These are phyloP conservation scores for Penicillium sumatraense DNA, from an alignment of 2,329 filamentous ascomycete species.

Conservation along the genomic window DNA sequence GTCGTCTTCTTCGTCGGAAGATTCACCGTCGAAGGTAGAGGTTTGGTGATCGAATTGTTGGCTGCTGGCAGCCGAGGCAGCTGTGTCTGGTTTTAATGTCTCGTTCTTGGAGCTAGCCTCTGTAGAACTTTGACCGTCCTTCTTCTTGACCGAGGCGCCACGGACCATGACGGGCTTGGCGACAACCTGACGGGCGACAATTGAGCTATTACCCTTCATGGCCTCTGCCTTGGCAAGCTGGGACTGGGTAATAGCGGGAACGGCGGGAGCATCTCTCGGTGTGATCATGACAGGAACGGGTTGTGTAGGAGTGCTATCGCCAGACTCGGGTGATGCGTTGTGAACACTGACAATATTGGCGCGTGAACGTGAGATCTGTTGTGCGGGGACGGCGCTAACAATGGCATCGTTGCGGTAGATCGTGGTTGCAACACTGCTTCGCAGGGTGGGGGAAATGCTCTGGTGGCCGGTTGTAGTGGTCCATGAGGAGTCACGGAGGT, in stretches of 20 bases:
- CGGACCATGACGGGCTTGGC: constrained; percentile 53
- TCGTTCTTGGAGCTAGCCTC: constrained; percentile 11
- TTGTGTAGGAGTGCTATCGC: constrained; percentile 52
- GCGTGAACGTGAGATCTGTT: constrained; percentile 84
- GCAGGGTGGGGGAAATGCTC: constrained; percentile 55
- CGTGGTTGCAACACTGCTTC: constrained; percentile 80
- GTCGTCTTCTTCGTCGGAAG: constrained; percentile 37
- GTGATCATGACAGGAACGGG: constrained; percentile 41
- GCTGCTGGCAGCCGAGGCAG: constrained; percentile 24
- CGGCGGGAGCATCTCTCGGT: constrained; percentile 63
- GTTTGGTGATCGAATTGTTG: constrained; percentile 25
- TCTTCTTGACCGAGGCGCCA: constrained; percentile 38
- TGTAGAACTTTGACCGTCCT: constrained; percentile 28
- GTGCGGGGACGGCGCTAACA: constrained; percentile 76
- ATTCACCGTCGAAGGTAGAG: constrained; percentile 39
- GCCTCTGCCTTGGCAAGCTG: constrained; percentile 46
- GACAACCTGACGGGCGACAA: constrained; percentile 49
- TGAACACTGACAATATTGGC: constrained; percentile 94
- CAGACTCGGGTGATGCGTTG: constrained; percentile 55
- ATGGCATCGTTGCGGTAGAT: constrained; percentile 92
- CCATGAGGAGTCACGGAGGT: constrained; percentile 89
- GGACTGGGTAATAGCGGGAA: constrained; percentile 68
- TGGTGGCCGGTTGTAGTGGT: constrained; percentile 66
- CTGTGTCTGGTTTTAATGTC: constrained; percentile 10
- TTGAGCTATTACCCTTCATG: constrained; percentile 43